These are phyloP conservation scores for Ceratocystis colombiana DNA, from an alignment of 2,329 filamentous ascomycete species.

Conservation along the genomic window DNA sequence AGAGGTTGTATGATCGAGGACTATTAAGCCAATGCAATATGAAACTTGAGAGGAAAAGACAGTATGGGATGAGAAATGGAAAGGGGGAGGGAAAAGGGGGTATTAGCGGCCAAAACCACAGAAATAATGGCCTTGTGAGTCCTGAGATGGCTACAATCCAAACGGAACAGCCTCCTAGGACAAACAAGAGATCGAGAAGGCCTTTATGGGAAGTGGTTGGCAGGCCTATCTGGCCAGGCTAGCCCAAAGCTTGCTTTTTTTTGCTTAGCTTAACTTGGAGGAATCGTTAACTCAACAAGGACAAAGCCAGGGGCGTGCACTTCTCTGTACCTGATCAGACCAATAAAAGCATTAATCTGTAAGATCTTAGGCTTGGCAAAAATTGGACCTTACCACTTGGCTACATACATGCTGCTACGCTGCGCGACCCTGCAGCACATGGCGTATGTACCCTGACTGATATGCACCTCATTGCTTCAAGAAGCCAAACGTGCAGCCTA, in stretches of 20 bases:
- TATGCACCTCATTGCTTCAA: neutral
- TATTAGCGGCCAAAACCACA: neutral
- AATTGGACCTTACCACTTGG: neutral
- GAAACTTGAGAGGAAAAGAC: neutral
- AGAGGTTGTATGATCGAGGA: neutral
- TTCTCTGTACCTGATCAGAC: conserved; percentile 7
- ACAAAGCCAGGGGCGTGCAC: neutral
- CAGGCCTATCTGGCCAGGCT: neutral
- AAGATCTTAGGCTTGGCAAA: conserved; percentile 1
- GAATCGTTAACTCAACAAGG: neutral
- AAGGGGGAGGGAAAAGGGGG: neutral
- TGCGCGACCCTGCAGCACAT: no score
- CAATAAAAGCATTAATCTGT: neutral
- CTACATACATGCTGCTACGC: neutral
- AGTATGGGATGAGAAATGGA: neutral
- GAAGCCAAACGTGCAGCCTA: conserved; percentile 1
- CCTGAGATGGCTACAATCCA: no score
- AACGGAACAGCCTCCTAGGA: neutral
- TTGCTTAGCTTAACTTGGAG: neutral
- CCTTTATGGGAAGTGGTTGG: neutral
- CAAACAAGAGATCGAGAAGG: neutral
- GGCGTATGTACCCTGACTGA: no score
- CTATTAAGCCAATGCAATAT: neutral
- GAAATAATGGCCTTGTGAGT: no score
- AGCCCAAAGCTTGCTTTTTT: conserved; percentile 6